These are phyloP conservation scores for Tolypocladium cylindrosporum DNA, from an alignment of 2,329 filamentous ascomycete species.

Conservation along the genomic window DNA sequence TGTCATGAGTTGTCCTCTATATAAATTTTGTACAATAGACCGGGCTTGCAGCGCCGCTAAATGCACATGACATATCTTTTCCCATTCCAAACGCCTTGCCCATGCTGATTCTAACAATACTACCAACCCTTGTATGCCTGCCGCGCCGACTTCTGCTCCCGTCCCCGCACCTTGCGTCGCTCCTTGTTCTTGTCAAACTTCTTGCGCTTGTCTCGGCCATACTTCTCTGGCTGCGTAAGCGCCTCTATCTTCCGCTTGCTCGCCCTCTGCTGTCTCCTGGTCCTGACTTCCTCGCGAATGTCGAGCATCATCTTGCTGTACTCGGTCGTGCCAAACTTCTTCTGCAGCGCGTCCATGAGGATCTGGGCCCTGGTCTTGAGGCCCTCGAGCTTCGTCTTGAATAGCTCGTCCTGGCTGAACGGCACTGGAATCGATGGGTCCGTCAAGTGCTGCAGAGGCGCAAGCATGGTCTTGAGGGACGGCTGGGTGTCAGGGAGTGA, in stretches of 20 bases:
- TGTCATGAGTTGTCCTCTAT: background rate
- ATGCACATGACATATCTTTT: background rate
- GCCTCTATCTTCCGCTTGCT: conserved; percentile 86
- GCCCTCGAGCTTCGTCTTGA: conserved; percentile 58
- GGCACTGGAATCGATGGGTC: conserved; percentile 66
- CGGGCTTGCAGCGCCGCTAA: background rate
- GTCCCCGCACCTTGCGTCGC: conserved; percentile 67
- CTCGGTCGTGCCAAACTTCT: conserved; percentile 68
- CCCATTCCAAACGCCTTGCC: conserved; percentile 12
- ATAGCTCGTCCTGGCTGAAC: conserved; percentile 59
- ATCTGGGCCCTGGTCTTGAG: conserved; percentile 66
- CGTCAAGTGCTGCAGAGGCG: conserved; percentile 69
- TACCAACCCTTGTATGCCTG: conserved; percentile 53
- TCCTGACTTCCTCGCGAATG: conserved; percentile 63
- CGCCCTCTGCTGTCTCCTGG: conserved; percentile 62
- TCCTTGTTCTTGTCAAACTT: conserved; percentile 79
- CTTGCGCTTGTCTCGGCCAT: conserved; percentile 69
- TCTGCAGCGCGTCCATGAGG: conserved; percentile 72
- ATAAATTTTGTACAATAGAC: background rate
- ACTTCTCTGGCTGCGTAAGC: conserved; percentile 69
- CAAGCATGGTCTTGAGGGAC: conserved; percentile 50
- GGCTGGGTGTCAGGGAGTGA: conserved; percentile 45
- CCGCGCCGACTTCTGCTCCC: conserved; percentile 61
- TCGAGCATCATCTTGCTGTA: conserved; percentile 67
- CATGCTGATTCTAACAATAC: conserved; percentile 8